Evolutionary conservation across 306 rosid genomes (phyloP), one percentile per base, ranked within the genome.

Genomic region (Rosa persica): DNA sequence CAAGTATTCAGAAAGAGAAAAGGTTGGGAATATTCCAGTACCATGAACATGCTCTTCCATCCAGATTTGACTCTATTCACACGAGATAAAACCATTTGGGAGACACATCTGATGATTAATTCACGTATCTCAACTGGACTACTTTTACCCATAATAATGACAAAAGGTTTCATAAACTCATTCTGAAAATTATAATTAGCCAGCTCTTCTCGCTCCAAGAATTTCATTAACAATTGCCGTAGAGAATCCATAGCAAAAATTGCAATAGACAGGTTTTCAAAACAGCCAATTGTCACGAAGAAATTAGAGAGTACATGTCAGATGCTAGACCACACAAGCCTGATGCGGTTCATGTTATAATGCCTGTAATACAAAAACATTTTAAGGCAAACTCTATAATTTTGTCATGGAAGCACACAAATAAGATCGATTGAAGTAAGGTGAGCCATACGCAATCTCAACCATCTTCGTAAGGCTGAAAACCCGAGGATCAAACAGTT

Each of bases 1-100:
- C 65, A 49, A 40, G 51, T 57, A 40, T 51, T 36, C 17, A 73
- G 38, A 67, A 39, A 76, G 67, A 70, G 74, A 76, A 78, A 23
- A 78, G 71, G 85, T 83, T 47, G 25, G 64, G 83, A 70, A 86
- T 67, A 47, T 83, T 74, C 38, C 64, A 67, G 72, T 96, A 96
- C 99, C 99, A 93, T 96, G 91, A 96, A 96, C 99, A 96, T 96
- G 89, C 98, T 96, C 93, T 93, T 96, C 99, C 99, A 96, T 89
- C 99, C 99, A 3, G 99, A 96, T 82, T 96, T 96, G 75, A 96
- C 99, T 80, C 93, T 93, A 83, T 89, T 91, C 81, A 96, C 99
- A 60, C 98, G 98, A 49, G 97, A 87, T 78, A 96, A 85, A 75
- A 96, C 98, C 99, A 96, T 96, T 81, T 96, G 99, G 62, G 99